phyloP scores from a whole-genome alignment of 2,329 filamentous ascomycete genomes.

The Apiospora saccharicola region DNA sequence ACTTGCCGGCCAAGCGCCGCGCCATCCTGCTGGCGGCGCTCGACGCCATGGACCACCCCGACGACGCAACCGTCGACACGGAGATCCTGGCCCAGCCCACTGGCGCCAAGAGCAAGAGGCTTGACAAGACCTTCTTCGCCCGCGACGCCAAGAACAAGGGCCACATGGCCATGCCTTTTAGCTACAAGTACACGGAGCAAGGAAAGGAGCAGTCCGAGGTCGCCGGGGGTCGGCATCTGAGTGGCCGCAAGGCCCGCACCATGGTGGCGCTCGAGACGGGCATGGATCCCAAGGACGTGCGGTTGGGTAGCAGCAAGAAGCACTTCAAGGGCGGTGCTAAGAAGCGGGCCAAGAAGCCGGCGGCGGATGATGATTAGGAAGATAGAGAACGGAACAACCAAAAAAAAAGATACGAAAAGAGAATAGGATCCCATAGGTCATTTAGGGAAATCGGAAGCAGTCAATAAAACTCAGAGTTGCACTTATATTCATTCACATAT shows the following conservation, averaged over 20 bases:
- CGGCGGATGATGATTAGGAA: conserved; percentile 31
- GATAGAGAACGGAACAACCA: not conserved
- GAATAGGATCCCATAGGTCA: not conserved
- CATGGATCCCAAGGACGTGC: conserved; percentile 81
- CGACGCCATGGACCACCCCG: conserved; percentile 53
- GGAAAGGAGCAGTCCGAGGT: conserved; percentile 57
- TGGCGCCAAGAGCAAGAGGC: conserved; percentile 75
- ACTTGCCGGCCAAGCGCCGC: conserved; percentile 83
- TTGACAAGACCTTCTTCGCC: conserved; percentile 92
- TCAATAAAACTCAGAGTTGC: conserved; percentile 13
- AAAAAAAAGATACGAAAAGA: not conserved
- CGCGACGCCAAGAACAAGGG: conserved; percentile 57
- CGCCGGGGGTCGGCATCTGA: conserved; percentile 66
- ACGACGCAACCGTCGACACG: conserved; percentile 48
- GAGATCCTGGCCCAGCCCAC: conserved; percentile 61
- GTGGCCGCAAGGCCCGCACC: conserved; percentile 81
- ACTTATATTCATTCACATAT: not conserved
- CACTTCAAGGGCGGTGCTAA: conserved; percentile 86
- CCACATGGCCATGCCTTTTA: conserved; percentile 82
- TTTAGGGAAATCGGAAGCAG: not conserved
- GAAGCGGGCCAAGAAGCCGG: conserved; percentile 62
- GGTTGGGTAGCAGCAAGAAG: conserved; percentile 78
- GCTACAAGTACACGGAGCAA: conserved; percentile 86
- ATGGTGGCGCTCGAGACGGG: conserved; percentile 86
- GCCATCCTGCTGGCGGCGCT: conserved; percentile 64